phyloP scores from a whole-genome alignment of 2,329 filamentous ascomycete genomes.

The Aspergillus niger region DNA sequence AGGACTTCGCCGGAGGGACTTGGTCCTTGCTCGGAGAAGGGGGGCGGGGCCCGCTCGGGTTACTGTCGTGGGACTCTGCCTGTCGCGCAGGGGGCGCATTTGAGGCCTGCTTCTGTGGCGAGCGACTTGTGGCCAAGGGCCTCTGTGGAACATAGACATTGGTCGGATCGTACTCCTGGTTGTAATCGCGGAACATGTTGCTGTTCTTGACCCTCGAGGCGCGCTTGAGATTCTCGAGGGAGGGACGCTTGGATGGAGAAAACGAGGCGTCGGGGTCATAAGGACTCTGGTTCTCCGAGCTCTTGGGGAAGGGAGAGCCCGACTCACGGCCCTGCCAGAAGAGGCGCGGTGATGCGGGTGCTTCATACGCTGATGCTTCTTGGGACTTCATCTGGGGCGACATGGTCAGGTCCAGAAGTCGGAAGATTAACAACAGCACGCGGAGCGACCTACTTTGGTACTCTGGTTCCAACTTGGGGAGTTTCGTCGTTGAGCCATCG shows the following conservation, averaged over 20 bases:
- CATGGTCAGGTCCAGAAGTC: conserved; percentile 21
- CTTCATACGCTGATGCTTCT: conserved; percentile 72
- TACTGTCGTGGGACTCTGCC: conserved; percentile 18
- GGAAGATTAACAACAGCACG: background rate
- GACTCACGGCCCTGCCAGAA: conserved; percentile 84
- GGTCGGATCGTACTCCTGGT: conserved; percentile 87
- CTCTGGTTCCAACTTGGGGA: conserved; percentile 85
- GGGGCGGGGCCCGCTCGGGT: conserved; percentile 37
- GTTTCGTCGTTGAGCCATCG: conserved; percentile 82
- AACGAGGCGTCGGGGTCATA: conserved; percentile 63
- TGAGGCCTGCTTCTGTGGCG: conserved; percentile 64
- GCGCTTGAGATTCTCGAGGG: conserved; percentile 92
- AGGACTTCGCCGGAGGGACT: conserved; percentile 83
- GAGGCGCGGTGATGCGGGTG: conserved; percentile 70
- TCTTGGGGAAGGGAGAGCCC: conserved; percentile 65
- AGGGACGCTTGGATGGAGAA: conserved; percentile 77
- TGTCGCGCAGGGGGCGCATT: conserved; percentile 62
- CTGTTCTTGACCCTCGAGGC: conserved; percentile 97
- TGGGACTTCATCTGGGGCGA: conserved; percentile 68
- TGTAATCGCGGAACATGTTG: conserved; percentile 92
- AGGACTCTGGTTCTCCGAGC: conserved; percentile 68
- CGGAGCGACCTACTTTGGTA: conserved; percentile 60
- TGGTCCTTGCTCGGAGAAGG: conserved; percentile 68
- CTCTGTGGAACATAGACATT: conserved; percentile 77
- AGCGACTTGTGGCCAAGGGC: conserved; percentile 67